Percentiles rank a stretch among this genome's conserved stretches.
Evolutionary conservation across 768 basidiomycete genomes (phyloP).

Genomic region (Flagelloscypha sp.): DNA sequence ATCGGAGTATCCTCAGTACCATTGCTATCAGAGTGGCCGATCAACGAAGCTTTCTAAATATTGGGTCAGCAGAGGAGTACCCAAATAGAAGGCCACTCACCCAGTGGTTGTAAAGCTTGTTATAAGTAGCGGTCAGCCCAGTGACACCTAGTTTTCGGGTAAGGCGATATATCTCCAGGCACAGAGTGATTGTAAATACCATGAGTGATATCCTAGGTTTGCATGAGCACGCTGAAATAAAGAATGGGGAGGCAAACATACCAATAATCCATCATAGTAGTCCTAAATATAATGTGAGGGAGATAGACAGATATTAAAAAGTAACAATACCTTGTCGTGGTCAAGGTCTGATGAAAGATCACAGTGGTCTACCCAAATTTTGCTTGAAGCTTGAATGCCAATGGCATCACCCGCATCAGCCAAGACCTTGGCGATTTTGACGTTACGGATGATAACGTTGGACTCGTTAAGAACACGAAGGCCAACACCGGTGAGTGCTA

Average conservation of each 20-base stretch:
- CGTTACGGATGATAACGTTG: constrained; percentile 43
- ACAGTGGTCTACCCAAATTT: constrained; percentile 39
- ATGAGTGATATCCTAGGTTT: too few relatives aligned
- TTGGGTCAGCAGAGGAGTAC: too few relatives aligned
- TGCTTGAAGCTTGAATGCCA: constrained; percentile 30
- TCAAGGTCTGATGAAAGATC: constrained; percentile 38
- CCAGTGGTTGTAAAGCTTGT: constrained; percentile 35
- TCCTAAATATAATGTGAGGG: too few relatives aligned
- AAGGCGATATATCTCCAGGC: too few relatives aligned
- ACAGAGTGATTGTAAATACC: too few relatives aligned
- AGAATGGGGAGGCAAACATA: too few relatives aligned
- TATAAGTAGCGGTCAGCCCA: constrained; percentile 33
- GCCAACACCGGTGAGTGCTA: constrained; percentile 37
- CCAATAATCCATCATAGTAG: too few relatives aligned
- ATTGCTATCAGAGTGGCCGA: constrained; percentile 37
- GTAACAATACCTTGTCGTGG: constrained; percentile 29
- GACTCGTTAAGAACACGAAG: constrained; percentile 32
- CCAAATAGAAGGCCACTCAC: too few relatives aligned
- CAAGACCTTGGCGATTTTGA: constrained; percentile 41
- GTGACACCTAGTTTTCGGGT: constrained; percentile 34
- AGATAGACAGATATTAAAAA: constrained; percentile 1
- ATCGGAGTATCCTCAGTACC: constrained; percentile 23
- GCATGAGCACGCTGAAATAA: too few relatives aligned
- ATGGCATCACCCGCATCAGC: constrained; percentile 38
- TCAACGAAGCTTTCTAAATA: constrained; percentile 35